A percentile compares a stretch with the other conserved stretches of the same genome.
phyloP scores from a whole-genome alignment of 164 flowering plant species.

The Stephania cephalantha region DNA sequence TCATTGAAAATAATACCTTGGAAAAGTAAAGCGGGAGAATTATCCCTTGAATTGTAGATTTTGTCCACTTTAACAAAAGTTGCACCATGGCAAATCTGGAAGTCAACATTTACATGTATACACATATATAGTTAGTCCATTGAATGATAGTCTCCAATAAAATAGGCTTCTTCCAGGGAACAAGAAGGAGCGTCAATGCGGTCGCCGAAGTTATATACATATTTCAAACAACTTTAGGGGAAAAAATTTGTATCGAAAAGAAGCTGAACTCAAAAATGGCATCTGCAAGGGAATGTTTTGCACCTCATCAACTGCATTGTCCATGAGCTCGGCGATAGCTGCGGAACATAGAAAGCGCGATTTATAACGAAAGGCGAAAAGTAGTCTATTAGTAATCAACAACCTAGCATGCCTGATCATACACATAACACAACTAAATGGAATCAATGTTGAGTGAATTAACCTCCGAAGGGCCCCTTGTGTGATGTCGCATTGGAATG shows the following conservation, averaged over 20 bases:
- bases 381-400: background rate
- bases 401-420: background rate
- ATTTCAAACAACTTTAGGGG: background rate
- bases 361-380: background rate
- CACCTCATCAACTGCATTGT: conserved; percentile 94
- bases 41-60: conserved; percentile 51
- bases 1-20: conserved; percentile 39
- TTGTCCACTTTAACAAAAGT: conserved; percentile 84
- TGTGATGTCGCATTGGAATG: conserved; percentile 96
- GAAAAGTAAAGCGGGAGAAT: conserved; percentile 72
- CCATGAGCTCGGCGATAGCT: conserved; percentile 95
- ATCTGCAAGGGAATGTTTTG: conserved; percentile 1
- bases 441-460: background rate
- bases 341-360: conserved; percentile 19
- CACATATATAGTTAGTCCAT: background rate
- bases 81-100: conserved; percentile 74
- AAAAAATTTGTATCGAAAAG: background rate
- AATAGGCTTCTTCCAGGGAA: background rate
- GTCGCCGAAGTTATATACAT: background rate
- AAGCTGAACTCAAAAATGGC: too few species aligned
- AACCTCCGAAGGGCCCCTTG: conserved; percentile 96
- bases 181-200: background rate
- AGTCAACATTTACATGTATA: background rate
- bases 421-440: background rate
- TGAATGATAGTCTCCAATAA: background rate